Base-by-base conservation (phyloP, 2,329 filamentous ascomycete genomes). In the Ascosphaera apis region DNA sequence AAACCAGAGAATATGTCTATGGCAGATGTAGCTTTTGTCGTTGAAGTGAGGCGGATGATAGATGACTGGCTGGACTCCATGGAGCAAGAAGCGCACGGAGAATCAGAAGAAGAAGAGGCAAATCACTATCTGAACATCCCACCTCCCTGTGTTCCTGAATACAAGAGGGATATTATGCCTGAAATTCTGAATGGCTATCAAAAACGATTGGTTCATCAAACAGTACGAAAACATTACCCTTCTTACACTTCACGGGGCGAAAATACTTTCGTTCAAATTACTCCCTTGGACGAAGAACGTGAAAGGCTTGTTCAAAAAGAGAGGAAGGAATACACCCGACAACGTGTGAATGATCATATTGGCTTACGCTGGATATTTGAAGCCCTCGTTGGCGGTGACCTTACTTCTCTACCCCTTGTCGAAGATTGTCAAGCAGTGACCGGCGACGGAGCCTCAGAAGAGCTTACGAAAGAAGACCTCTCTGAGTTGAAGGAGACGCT, bases 191-290 rank as follows among this genome's bases (percentile, higher is more conserved):
- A 62, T 40, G 60, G 62, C 1, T 76, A 67, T 44, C 72, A 79
- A 47, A 69, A 72, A 48, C 61, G 69, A 23, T 57, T 79, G 4
- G 62, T 78, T 1, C 68, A 78, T 46, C 72, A 77, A 44, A 56
- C 76, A 9, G 61, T 79, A n/a, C 61, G 69, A 9, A 63, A 62
- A 11, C 72, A 77, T 42, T 79, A 56, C 37, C 56, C 57, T 1
- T 43, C 41, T 15, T 42, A 62, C 32, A 53, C 53, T 21, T 54
- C 58, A 2, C 46, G 55, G 9, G 48, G 52, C 9, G 52, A 50
- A 37, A 40, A 46, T 6, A 45, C 47, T 11, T 62, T 57, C 40
- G 45, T 63, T 3, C 56, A 58, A 36, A 51, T 64, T 25, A 47
- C 56, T 9, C 42, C 48, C 3, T 53, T 50, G 21, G 49, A 60